These are phyloP conservation scores for Vaucheria bursata DNA, from an alignment of 352 stramenopile species.

Conservation along the genomic window DNA sequence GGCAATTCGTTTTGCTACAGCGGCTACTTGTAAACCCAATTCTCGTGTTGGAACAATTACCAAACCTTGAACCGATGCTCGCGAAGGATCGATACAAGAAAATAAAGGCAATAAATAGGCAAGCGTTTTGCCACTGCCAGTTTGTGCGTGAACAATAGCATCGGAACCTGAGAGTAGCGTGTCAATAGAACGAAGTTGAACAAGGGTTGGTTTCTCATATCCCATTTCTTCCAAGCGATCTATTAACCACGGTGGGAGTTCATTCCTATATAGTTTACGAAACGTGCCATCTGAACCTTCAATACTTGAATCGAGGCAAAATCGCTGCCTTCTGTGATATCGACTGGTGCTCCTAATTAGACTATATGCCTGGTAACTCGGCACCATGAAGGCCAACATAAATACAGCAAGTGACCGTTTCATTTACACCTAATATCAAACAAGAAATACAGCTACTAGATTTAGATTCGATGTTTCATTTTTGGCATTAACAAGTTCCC, in stretches of 20 bases:
- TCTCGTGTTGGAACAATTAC: slow-evolving; percentile 71
- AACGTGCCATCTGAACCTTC: slow-evolving; percentile 60
- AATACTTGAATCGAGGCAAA: no score
- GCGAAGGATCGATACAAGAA: slow-evolving; percentile 30
- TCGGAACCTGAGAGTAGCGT: slow-evolving; percentile 53
- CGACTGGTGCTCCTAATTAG: neutral
- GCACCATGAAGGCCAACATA: no score
- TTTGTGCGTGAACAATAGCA: slow-evolving; percentile 75
- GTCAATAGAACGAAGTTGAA: slow-evolving; percentile 58
- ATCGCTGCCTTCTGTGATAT: neutral
- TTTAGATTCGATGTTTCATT: no score
- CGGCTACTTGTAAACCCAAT: slow-evolving; percentile 59
- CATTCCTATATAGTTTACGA: slow-evolving; percentile 53
- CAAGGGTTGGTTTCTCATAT: slow-evolving; percentile 56
- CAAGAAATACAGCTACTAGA: no score
- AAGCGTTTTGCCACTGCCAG: slow-evolving; percentile 89
- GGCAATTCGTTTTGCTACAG: slow-evolving; percentile 40
- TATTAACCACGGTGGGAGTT: slow-evolving; percentile 60
- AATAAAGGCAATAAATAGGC: slow-evolving; percentile 87
- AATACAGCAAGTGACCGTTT: no score
- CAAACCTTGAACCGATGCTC: slow-evolving; percentile 50
- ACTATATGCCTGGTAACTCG: no score
- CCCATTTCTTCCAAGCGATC: slow-evolving; percentile 53
- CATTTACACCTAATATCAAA: no score
- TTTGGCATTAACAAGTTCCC: no score